A percentile compares a stretch with the other conserved stretches of the same genome.
Conservation (phyloP, 306 rosid species). For the Begonia fuchsioides region DNA sequence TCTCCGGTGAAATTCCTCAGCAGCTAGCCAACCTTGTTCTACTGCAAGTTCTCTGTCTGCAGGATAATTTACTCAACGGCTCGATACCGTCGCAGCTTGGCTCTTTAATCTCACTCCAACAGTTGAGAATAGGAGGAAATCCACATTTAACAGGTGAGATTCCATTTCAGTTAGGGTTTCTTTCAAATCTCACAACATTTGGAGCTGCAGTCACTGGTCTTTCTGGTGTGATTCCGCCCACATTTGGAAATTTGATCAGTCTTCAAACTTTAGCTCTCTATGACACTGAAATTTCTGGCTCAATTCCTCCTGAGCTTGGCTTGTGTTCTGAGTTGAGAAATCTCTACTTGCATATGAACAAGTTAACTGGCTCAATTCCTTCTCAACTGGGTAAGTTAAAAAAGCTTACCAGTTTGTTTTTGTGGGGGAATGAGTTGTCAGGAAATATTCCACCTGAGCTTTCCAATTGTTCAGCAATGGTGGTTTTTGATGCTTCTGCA, state of each 20-base stretch:
- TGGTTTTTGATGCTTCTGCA: conserved; percentile 63
- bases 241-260: conserved; percentile 70
- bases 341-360: conserved; percentile 68
- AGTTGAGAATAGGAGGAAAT: conserved; percentile 84
- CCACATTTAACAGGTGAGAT: conserved; percentile 65
- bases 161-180: conserved; percentile 58
- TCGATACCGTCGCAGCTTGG: conserved; percentile 79
- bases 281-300: conserved; percentile 66
- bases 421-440: conserved; percentile 65
- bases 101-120: conserved; percentile 61
- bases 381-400: conserved; percentile 57
- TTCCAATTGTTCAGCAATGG: conserved; percentile 81
- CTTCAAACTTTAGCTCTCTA: conserved; percentile 79
- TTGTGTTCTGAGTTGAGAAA: conserved; percentile 68
- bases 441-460: conserved; percentile 72
- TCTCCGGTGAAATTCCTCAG: conserved; percentile 51
- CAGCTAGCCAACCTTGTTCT: conserved; percentile 52
- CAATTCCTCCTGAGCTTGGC: conserved; percentile 70
- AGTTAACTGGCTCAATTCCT: conserved; percentile 69
- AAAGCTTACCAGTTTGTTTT: conserved; percentile 66
- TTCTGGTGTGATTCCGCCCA: conserved; percentile 64
- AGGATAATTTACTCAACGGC: conserved; percentile 68
- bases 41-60: conserved; percentile 61
- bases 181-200: conserved; percentile 73
- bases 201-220: conserved; percentile 94